Conservation (phyloP, 2,329 filamentous ascomycete species). For the Talaromyces sp. region DNA sequence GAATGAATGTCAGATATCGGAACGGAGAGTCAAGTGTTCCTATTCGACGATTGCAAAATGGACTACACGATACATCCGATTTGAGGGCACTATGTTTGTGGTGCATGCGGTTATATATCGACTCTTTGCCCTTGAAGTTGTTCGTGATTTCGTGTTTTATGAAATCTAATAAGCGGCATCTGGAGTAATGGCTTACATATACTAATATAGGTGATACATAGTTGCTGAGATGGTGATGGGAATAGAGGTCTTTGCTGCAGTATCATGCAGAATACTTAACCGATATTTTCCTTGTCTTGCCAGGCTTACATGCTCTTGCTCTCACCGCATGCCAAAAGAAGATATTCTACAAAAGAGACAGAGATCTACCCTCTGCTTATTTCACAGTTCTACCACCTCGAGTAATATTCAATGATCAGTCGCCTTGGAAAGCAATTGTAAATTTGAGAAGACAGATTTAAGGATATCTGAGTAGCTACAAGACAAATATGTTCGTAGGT, state of each 20-base stretch:
- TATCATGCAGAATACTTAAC: neutral
- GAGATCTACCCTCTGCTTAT: neutral
- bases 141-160: neutral
- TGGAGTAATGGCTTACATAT: neutral
- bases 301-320: neutral
- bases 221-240: neutral
- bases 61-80: neutral
- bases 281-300: neutral
- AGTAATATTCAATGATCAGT: neutral
- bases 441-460: neutral
- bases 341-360: neutral
- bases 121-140: neutral
- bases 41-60: neutral
- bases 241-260: neutral
- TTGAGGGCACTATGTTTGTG: neutral
- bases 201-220: neutral
- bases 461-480: neutral
- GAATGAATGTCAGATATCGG: neutral
- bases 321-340: neutral
- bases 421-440: neutral
- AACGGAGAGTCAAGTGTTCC: neutral
- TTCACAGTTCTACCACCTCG: neutral
- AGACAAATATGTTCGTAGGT: too few species aligned
- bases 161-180: neutral
- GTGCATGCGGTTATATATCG: neutral